Evolutionary conservation across 441 rosid genomes (phyloP), one percentile per base, ranked within the genome.

Genomic region (Populus trichocarpa): DNA sequence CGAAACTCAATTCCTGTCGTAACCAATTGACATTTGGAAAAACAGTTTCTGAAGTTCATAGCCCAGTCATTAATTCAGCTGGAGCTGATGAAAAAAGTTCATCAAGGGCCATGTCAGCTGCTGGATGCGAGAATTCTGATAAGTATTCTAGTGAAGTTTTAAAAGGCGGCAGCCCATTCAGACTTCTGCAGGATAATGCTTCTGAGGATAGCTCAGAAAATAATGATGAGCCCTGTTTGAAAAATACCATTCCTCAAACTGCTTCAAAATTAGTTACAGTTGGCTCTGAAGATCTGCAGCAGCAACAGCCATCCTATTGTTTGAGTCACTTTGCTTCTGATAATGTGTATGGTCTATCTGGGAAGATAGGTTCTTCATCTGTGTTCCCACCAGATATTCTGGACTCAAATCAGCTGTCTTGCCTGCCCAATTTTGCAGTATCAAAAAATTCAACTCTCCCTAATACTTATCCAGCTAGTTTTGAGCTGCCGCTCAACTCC

Each of bases 401-500:
- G 66, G 89, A 85, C 23, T 53, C 25, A 67, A 80, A 81, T 70
- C 84, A 83, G 28, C 50, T 84, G 53, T 78, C 80, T 23, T 66
- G 57, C 73, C 73, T 22, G 16, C 84, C 76, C 71, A 85, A 85
- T 66, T 80, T 69, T 76, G 81, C 82, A 67, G 83, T 46, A 46
- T 46, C 86, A 64, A 80, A 78, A 77, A 68, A 75, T 70, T 82
- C 85, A 76, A 65, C 73, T 69, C 85, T 78, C 75, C 81, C 79
- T 82, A 85, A 87, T 83, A 85, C 85, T 70, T 83, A 82, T 75
- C 86, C 89, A 74, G 79, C 92, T 79, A 85, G 82, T 74, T 83
- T 85, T 81, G 91, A 87, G 81, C 90, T 82, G 79, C 88, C 92
- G 23, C 36, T 71, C 63, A 80, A 74, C 78, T 82, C 87, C 80